Evolutionary conservation across 805 yeast genomes (phyloP).

Genomic region (Scheffersomyces lignosus): DNA sequence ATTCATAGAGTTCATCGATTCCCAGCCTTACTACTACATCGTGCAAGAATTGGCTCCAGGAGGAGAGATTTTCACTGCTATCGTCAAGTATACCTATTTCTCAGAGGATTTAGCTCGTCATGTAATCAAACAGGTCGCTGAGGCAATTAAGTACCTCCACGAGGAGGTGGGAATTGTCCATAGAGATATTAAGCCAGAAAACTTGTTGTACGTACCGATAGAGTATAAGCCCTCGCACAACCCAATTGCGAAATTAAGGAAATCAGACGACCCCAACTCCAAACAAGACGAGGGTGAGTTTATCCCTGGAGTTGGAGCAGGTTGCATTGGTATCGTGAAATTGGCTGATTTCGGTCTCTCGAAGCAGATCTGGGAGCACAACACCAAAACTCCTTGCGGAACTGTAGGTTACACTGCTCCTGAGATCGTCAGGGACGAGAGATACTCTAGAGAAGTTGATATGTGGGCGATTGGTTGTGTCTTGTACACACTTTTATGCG

Average conservation of each 20-base stretch:
- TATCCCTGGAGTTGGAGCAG: slow-evolving; percentile 80
- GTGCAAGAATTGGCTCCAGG: slow-evolving; percentile 75
- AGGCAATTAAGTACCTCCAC: slow-evolving; percentile 68
- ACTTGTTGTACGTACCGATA: slow-evolving; percentile 64
- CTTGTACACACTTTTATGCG: slow-evolving; percentile 87
- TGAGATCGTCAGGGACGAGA: slow-evolving; percentile 91
- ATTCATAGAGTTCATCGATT: slow-evolving; percentile 66
- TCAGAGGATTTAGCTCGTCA: slow-evolving; percentile 66
- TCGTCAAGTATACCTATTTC: slow-evolving; percentile 65
- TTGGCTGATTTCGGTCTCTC: slow-evolving; percentile 95
- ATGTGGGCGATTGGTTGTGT: slow-evolving; percentile 99
- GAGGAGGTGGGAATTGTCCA: slow-evolving; percentile 76
- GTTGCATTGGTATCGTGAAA: slow-evolving; percentile 85
- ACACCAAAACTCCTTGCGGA: slow-evolving; percentile 97
- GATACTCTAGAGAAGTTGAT: slow-evolving; percentile 91
- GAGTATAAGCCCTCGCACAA: slow-evolving; percentile 45
- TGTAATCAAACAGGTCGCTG: slow-evolving; percentile 60
- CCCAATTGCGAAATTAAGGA: slow-evolving; percentile 43
- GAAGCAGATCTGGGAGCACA: slow-evolving; percentile 82
- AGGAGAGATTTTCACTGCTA: slow-evolving; percentile 72
- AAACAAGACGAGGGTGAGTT: slow-evolving; percentile 90
- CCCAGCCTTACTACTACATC: slow-evolving; percentile 60
- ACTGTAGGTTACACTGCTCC: slow-evolving; percentile 99
- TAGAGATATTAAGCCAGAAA: slow-evolving; percentile 82
- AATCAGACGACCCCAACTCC: slow-evolving; percentile 65